A percentile compares a stretch with the other conserved stretches of the same genome.
Conservation (phyloP, 306 rosid species). For the Vicia faba region DNA sequence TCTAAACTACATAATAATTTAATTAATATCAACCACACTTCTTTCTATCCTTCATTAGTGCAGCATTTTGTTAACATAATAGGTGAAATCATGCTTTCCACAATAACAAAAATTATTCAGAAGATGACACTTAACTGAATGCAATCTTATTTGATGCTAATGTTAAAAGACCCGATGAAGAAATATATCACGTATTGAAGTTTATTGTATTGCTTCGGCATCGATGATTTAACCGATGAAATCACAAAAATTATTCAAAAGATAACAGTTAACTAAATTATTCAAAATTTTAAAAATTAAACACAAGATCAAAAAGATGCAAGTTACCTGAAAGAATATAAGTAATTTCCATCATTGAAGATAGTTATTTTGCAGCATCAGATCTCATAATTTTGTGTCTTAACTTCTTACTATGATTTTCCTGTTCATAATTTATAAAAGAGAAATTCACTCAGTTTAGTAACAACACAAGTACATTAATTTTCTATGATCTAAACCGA, state of each 20-base stretch:
- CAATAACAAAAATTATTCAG: too few relatives aligned
- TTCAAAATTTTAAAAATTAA: conserved; percentile 21
- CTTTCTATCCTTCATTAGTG: too few relatives aligned
- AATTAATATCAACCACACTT: too few relatives aligned
- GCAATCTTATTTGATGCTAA: not conserved
- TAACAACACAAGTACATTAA: conserved; percentile 1
- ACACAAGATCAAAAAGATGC: conserved; percentile 22
- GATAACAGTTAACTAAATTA: too few relatives aligned
- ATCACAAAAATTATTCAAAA: not conserved
- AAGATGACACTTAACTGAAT: too few relatives aligned
- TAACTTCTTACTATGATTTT: conserved; percentile 73
- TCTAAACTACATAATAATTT: too few relatives aligned
- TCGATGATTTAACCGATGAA: not conserved
- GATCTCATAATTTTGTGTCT: conserved; percentile 62
- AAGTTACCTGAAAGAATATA: conserved; percentile 53
- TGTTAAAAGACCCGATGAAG: not conserved
- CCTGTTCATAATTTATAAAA: conserved; percentile 51
- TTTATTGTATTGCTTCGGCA: too few relatives aligned
- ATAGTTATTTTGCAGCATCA: conserved; percentile 51
- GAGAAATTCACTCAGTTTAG: conserved; percentile 20
- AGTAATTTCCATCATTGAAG: conserved; percentile 32
- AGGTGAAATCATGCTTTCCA: too few relatives aligned
- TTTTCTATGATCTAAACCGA: not conserved
- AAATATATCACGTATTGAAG: too few relatives aligned
- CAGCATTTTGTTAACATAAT: too few relatives aligned